Percentiles rank a stretch among this genome's conserved stretches.
These are phyloP conservation scores for Xylariales sp. DNA, from an alignment of 2,329 filamentous ascomycete species.

Conservation along the genomic window DNA sequence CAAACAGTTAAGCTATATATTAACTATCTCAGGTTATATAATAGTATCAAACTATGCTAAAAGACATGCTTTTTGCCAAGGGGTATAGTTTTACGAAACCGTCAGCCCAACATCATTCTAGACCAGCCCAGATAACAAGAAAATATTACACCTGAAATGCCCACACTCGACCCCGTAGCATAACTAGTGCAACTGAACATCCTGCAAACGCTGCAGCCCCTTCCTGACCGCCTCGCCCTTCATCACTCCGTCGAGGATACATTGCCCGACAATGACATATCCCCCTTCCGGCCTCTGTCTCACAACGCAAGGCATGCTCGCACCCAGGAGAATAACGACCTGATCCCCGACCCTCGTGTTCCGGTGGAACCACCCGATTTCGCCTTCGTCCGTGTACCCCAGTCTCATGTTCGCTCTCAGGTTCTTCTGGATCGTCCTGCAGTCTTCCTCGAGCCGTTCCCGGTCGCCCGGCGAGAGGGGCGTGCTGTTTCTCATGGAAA, in stretches of 20 bases:
- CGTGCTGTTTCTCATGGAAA: conserved; percentile 23
- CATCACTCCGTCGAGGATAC: conserved; percentile 35
- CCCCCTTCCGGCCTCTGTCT: conserved; percentile 22
- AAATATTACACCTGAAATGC: no score
- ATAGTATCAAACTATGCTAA: no score
- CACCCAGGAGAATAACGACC: conserved; percentile 30
- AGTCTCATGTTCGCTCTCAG: conserved; percentile 35
- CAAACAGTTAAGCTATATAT: no score
- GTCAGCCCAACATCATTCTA: no score
- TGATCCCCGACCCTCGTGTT: conserved; percentile 31
- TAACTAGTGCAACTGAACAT: conserved; percentile 29
- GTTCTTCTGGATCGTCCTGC: conserved; percentile 25
- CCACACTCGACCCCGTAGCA: background rate
- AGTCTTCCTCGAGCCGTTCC: conserved; percentile 24
- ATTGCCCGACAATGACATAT: conserved; percentile 29
- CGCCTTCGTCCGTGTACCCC: conserved; percentile 30
- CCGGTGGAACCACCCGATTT: conserved; percentile 32
- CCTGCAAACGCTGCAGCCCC: conserved; percentile 28
- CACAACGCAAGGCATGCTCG: conserved; percentile 36
- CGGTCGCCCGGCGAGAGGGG: conserved; percentile 19
- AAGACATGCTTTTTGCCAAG: no score
- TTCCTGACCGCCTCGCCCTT: conserved; percentile 34
- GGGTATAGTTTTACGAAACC: no score
- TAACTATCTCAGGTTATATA: no score
- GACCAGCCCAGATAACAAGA: no score